Evolutionary conservation across 176 grass and related monocot genomes (phyloP).

Genomic region (Bothriochloa decipiens): DNA sequence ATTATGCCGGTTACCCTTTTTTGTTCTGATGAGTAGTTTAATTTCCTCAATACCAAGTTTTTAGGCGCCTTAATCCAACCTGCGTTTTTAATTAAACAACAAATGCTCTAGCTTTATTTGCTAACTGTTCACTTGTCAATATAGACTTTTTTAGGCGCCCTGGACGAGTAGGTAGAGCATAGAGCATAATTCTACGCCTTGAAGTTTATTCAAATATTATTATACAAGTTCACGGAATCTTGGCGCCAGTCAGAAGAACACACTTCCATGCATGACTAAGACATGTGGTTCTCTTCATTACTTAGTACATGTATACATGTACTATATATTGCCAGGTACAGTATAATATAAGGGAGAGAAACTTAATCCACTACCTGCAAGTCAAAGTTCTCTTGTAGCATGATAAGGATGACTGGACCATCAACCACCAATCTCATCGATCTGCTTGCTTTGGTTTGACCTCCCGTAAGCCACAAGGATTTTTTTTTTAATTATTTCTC

Average conservation of each 20-base stretch:
- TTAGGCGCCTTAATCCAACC: no score
- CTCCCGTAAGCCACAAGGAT: not conserved
- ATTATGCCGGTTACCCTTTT: no score
- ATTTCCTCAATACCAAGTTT: no score
- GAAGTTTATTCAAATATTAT: not conserved
- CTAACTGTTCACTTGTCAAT: not conserved
- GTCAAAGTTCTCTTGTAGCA: conserved; percentile 5
- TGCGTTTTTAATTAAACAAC: no score
- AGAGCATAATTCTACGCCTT: not conserved
- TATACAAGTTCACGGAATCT: conserved; percentile 6
- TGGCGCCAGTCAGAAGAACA: not conserved
- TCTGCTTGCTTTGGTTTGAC: conserved; percentile 3
- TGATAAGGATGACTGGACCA: conserved; percentile 9
- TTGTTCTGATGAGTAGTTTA: no score
- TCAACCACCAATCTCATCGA: not conserved
- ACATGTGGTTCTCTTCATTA: conserved; percentile 11
- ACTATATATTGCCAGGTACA: not conserved
- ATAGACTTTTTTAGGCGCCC: not conserved
- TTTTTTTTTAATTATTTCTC: not conserved
- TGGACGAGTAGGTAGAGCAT: conserved; percentile 12
- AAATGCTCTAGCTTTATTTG: no score
- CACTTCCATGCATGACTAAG: conserved; percentile 25
- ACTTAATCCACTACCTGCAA: conserved; percentile 13
- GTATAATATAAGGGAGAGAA: not conserved
- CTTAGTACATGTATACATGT: not conserved